phyloP scores from a whole-genome alignment of 345 rosid species.

The Arabidopsis thaliana region DNA sequence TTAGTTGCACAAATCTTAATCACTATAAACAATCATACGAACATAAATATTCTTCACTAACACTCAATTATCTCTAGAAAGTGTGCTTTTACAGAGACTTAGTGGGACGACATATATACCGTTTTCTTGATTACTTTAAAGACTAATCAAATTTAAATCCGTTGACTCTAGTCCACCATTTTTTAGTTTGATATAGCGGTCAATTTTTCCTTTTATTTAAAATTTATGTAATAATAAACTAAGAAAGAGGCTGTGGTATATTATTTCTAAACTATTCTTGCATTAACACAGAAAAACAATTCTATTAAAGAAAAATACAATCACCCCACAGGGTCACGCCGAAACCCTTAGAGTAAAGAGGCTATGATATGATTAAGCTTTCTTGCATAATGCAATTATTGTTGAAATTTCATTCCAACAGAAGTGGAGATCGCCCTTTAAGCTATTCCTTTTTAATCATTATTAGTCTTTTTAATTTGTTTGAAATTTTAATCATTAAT shows the following conservation, averaged over 20 bases:
- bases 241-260: neutral
- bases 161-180: slow-evolving; percentile 10
- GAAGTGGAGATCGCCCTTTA: slow-evolving; percentile 25
- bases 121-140: neutral
- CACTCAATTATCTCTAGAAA: neutral
- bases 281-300: neutral
- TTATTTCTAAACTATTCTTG: neutral
- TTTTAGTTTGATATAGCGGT: neutral
- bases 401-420: slow-evolving; percentile 29
- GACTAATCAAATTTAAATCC: slow-evolving; percentile 7
- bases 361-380: slow-evolving; percentile 6
- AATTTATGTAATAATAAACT: slow-evolving; percentile 10
- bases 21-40: neutral
- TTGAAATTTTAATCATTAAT: neutral
- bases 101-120: slow-evolving; percentile 9
- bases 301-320: neutral
- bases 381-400: slow-evolving; percentile 12
- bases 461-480: neutral
- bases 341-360: slow-evolving; percentile 5
- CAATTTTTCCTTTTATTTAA: neutral
- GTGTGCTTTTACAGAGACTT: neutral
- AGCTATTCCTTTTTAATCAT: slow-evolving; percentile 7
- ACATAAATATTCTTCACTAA: neutral
- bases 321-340: slow-evolving; percentile 7
- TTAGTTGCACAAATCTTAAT: neutral